Evolutionary conservation across 768 basidiomycete genomes (phyloP).

Genomic region (Russula earlei): DNA sequence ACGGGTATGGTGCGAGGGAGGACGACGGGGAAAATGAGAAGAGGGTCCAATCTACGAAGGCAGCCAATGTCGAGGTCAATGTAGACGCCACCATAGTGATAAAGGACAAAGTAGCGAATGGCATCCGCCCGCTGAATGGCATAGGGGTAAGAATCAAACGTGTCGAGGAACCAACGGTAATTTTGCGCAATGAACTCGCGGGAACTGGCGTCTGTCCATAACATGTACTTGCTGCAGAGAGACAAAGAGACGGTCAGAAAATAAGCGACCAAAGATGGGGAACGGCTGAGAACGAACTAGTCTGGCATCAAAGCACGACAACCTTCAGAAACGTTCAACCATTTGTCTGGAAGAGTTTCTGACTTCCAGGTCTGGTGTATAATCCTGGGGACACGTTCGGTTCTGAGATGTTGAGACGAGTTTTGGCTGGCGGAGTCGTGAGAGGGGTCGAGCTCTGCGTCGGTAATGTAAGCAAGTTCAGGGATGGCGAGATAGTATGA

Average conservation of each 20-base stretch:
- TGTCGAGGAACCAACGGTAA: slow-evolving; percentile 90
- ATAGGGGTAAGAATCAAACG: slow-evolving; percentile 87
- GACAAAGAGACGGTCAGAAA: slow-evolving; percentile 14
- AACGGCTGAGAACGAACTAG: slow-evolving; percentile 58
- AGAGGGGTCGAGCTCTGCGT: slow-evolving; percentile 58
- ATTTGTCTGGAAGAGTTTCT: slow-evolving; percentile 70
- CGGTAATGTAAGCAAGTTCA: slow-evolving; percentile 66
- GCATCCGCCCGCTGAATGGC: slow-evolving; percentile 92
- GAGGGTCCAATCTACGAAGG: slow-evolving; percentile 71
- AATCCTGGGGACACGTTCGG: slow-evolving; percentile 81
- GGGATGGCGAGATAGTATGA: slow-evolving; percentile 85
- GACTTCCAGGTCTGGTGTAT: slow-evolving; percentile 99
- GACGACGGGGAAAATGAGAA: slow-evolving; percentile 79
- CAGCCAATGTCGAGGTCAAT: slow-evolving; percentile 97
- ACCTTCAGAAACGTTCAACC: slow-evolving; percentile 70
- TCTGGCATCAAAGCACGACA: slow-evolving; percentile 92
- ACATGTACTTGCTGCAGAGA: slow-evolving; percentile 73
- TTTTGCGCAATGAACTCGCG: slow-evolving; percentile 81
- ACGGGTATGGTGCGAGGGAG: slow-evolving; percentile 95
- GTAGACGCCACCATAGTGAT: slow-evolving; percentile 93
- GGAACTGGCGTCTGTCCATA: slow-evolving; percentile 93
- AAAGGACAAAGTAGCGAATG: slow-evolving; percentile 95
- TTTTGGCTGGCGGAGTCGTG: slow-evolving; percentile 53
- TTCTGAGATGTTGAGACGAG: slow-evolving; percentile 46
- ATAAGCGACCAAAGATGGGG: background rate